Percentiles rank a stretch among this genome's conserved stretches.
These are phyloP conservation scores for Cruciata laevipes DNA, from an alignment of 257 asterid genomes.

Conservation along the genomic window DNA sequence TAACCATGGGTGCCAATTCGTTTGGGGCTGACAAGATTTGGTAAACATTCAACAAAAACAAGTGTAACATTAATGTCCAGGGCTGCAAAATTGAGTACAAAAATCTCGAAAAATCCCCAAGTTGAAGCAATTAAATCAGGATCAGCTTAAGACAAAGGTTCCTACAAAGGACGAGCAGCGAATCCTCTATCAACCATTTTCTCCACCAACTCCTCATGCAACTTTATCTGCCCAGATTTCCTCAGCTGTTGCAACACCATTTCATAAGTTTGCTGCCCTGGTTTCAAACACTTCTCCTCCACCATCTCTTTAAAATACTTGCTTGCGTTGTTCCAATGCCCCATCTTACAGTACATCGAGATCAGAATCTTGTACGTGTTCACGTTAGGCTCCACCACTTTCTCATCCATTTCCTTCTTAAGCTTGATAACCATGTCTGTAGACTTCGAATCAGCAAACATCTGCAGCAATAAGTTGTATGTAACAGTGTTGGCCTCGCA, in stretches of 20 bases:
- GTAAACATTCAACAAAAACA: background rate
- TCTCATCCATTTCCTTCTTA: slow-evolving; percentile 75
- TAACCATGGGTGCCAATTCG: too few relatives aligned
- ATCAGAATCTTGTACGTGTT: slow-evolving; percentile 63
- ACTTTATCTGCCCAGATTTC: slow-evolving; percentile 81
- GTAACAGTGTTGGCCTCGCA: slow-evolving; percentile 66
- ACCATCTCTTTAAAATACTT: slow-evolving; percentile 69
- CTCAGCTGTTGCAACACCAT: slow-evolving; percentile 71
- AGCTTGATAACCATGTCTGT: slow-evolving; percentile 83
- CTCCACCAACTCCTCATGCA: slow-evolving; percentile 75
- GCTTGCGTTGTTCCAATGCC: slow-evolving; percentile 88
- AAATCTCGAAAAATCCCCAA: background rate
- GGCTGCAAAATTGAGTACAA: background rate
- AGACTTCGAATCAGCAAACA: slow-evolving; percentile 70
- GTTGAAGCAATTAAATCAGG: background rate
- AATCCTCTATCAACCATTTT: slow-evolving; percentile 77
- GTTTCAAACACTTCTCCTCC: slow-evolving; percentile 67
- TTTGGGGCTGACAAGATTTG: background rate
- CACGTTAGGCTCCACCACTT: slow-evolving; percentile 72
- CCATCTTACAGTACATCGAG: slow-evolving; percentile 65
- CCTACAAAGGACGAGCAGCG: slow-evolving; percentile 28
- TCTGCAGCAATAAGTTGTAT: slow-evolving; percentile 71
- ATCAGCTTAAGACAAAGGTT: background rate
- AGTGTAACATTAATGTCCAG: background rate
- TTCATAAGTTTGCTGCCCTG: slow-evolving; percentile 49